Evolutionary conservation across 192 early-diverging fungal species (phyloP), one percentile per base, ranked within the genome.

Genomic region (Dimargaris cristalligena): DNA sequence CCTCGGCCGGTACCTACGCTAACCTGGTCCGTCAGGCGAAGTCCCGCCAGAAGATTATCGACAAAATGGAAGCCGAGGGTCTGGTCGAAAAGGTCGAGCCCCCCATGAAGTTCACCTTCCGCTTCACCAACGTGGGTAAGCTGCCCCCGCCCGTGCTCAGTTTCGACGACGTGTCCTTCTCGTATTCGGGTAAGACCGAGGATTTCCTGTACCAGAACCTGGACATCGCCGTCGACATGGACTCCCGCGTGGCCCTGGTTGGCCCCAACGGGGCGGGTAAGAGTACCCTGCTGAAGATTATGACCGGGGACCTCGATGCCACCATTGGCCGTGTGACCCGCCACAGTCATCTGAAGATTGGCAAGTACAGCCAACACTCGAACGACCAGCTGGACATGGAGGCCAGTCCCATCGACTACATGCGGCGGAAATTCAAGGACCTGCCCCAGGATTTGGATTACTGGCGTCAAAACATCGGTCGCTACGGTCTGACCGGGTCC

Each of bases 21-120:
- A 99, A 99, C 79, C 81, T 98, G 79, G 92, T 95, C 47, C 79
- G 88, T 51, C 95, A 99, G 76, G 95, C 95, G 57, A 96, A 99
- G 80, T 92, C 89, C 34, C 88, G 92, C 71, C 95, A 95, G 68
- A 99, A 99, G 87, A 99, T 96, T 71, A 84, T 99, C 46, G 95
- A 99, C 78, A 99, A 99, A 79, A 99, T 99, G 95, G 89, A 93
- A 75, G 95, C 92, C 61, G 95, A 84, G 62, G 95, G 95, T 64
- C 75, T 99, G 55, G 83, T 99, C 51, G 95, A 99, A 64, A 92
- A 94, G 77, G 89, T 95, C 45, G 84, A 90, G 60, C 70, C 73
- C 49, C 76, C 75, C 50, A 74, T 69, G 52, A 63, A 79, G 61
- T 89, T 91, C 79, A 81, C 83, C 63, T 95, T 99, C 75, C 72